Evolutionary conservation across 495 filamentous ascomycete genomes (phyloP).

Genomic region (Penicillium argentinense): DNA sequence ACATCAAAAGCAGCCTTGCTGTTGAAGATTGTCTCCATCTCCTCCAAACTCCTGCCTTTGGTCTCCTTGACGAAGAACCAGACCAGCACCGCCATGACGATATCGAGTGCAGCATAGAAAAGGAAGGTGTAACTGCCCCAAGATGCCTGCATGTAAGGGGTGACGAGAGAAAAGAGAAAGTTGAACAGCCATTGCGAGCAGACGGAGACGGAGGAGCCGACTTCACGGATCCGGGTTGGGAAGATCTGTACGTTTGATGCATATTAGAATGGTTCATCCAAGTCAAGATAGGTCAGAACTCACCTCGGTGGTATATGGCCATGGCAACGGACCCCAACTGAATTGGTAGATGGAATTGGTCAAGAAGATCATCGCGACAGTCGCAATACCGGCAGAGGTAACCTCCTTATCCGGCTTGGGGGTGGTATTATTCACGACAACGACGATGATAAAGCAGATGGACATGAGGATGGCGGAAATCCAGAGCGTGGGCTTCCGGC

Average conservation of each 20-base stretch:
- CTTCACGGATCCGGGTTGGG: constrained; percentile 46
- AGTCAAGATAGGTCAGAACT: no score
- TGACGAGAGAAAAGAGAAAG: constrained; percentile 50
- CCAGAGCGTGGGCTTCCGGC: constrained; percentile 55
- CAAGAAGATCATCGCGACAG: constrained; percentile 50
- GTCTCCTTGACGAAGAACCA: constrained; percentile 65
- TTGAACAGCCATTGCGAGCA: constrained; percentile 54
- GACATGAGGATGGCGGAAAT: constrained; percentile 49
- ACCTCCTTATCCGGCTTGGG: constrained; percentile 28
- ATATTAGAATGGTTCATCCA: no score
- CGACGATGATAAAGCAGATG: constrained; percentile 49
- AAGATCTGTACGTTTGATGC: constrained; percentile 35
- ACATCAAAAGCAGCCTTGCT: constrained; percentile 29
- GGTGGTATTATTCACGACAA: constrained; percentile 40
- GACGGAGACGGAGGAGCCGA: constrained; percentile 40
- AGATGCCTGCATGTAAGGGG: constrained; percentile 46
- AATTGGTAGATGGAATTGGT: constrained; percentile 47
- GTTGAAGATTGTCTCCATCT: constrained; percentile 41
- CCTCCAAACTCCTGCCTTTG: constrained; percentile 48
- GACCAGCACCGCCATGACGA: constrained; percentile 51
- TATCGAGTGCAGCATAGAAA: constrained; percentile 37
- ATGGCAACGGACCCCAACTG: constrained; percentile 53
- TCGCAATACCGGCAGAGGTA: constrained; percentile 42
- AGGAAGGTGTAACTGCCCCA: constrained; percentile 51
- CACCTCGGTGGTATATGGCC: constrained; percentile 47